Evolutionary conservation across 2,329 filamentous ascomycete species (phyloP).

Genomic region (Botrytis cinerea): DNA sequence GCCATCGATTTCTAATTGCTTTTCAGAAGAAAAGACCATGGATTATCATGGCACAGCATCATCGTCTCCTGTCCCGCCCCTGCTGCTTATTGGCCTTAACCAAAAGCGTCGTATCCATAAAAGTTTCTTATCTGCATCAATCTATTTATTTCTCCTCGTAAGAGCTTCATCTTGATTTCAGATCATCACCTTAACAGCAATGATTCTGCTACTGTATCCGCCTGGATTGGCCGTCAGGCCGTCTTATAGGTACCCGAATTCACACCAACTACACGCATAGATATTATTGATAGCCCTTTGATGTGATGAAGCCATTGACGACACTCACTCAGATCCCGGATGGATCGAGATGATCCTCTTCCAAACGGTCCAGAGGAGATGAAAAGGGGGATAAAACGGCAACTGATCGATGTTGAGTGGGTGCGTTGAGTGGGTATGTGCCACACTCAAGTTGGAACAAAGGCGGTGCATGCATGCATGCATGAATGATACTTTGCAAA

Average conservation of each 20-base stretch:
- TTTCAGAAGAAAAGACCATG: not conserved
- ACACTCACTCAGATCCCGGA: slow-evolving; percentile 3
- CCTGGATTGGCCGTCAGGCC: not conserved
- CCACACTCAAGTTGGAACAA: slow-evolving; percentile 8
- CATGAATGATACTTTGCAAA: slow-evolving; percentile 20
- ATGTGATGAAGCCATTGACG: slow-evolving; percentile 6
- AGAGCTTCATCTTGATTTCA: not conserved
- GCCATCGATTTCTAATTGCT: slow-evolving; percentile 1
- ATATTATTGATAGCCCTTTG: not conserved
- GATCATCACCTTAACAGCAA: not conserved
- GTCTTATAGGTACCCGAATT: not conserved
- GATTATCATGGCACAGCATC: slow-evolving; percentile 18
- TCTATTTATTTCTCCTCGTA: not conserved
- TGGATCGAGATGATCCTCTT: slow-evolving; percentile 13
- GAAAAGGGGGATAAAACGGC: slow-evolving; percentile 22
- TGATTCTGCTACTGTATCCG: not conserved
- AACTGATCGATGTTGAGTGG: slow-evolving; percentile 10
- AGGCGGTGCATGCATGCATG: slow-evolving; percentile 11
- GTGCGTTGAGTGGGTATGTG: slow-evolving; percentile 15
- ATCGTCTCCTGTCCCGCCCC: slow-evolving; percentile 8
- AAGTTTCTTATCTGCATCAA: slow-evolving; percentile 6
- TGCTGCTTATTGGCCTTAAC: not conserved
- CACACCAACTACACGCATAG: not conserved
- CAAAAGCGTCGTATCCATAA: not conserved
- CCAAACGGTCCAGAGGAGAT: slow-evolving; percentile 7